These are phyloP conservation scores for Malassezia caprae DNA, from an alignment of 1,284 basidiomycete species.

Conservation along the genomic window DNA sequence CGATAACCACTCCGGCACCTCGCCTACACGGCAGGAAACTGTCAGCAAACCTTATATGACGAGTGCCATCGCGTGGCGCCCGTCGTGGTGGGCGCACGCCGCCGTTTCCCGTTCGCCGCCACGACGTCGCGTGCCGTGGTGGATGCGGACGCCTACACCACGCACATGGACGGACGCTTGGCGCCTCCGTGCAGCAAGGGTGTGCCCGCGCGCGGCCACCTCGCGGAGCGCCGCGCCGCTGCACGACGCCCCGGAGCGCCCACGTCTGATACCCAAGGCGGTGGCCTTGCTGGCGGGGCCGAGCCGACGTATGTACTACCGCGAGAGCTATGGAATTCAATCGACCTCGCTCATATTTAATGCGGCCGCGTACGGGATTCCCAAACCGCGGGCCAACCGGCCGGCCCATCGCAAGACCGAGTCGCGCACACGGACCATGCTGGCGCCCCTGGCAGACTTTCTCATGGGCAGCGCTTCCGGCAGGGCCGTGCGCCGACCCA, in stretches of 20 bases:
- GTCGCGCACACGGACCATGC: constrained; percentile 32
- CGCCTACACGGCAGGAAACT: not conserved
- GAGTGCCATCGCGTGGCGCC: not conserved
- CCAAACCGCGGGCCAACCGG: constrained; percentile 34
- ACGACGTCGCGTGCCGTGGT: not conserved
- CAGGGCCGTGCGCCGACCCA: not conserved
- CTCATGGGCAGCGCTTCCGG: constrained; percentile 21
- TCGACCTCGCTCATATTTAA: constrained; percentile 21
- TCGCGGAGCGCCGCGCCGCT: not conserved
- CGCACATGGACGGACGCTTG: not conserved
- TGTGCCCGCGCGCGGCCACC: not conserved
- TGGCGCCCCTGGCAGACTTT: constrained; percentile 39
- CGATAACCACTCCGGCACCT: constrained; percentile 23
- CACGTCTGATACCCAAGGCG: not conserved
- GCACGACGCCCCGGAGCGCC: not conserved
- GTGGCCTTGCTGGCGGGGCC: not conserved
- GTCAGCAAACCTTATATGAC: not conserved
- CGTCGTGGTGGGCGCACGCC: not conserved
- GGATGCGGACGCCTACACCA: not conserved
- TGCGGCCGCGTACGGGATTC: constrained; percentile 51
- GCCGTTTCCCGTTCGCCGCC: not conserved
- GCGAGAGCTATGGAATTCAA: not conserved
- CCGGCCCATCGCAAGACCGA: constrained; percentile 8
- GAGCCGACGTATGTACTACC: not conserved
- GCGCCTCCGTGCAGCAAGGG: not conserved